Base-by-base conservation (phyloP, 352 stramenopile species). In the Phytophthora colocasiae region DNA sequence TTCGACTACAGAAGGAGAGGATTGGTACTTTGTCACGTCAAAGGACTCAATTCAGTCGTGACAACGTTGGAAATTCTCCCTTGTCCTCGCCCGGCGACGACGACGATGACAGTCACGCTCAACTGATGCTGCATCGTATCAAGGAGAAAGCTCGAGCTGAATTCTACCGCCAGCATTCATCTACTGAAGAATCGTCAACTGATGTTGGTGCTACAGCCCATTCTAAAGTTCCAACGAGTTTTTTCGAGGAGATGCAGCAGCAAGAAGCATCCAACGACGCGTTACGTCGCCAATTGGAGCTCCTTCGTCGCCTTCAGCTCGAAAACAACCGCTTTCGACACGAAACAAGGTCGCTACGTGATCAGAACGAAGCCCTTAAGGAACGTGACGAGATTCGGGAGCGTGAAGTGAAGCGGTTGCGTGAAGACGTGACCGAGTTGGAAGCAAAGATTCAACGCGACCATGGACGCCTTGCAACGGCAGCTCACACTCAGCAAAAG, bases 241-340 rank as follows among this genome's bases (percentile, higher is more conserved):
- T 74, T 36, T 47, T 73, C 6, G 63, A 71, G 9, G 63, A 83
- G 43, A 62, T 85, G 55, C 58, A 82, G 22, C 78, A 87, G 15
- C 80, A 90, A 22, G 81, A 90, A 51, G 63, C 66, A 34, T 87
- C 83, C 7, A 92, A 90, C 39, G 81, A 92, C 26, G 81, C 78
- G 26, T 60, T 92, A 7, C 76, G 81, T 8, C 86, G 86, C 39
- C 84, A 92, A 34, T 62, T 91, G 22, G 81, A 92, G 63, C 69
- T 92, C 6, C 51, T 92, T n/a, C 76, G 81, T 14, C 80, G 84
- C 0, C 68, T 92, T 3, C 81, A 92, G 52, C 56, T 89, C 6
- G 84, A 92, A 41, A 92, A 92, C 64, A 90, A 87, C 47, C 80
- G 81, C 44, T 89, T 92, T 36, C 80, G 81, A 10, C 74, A 80